A percentile compares a stretch with the other conserved stretches of the same genome.
phyloP scores from a whole-genome alignment of 106 monocot genomes.

The Ottelia alismoides region DNA sequence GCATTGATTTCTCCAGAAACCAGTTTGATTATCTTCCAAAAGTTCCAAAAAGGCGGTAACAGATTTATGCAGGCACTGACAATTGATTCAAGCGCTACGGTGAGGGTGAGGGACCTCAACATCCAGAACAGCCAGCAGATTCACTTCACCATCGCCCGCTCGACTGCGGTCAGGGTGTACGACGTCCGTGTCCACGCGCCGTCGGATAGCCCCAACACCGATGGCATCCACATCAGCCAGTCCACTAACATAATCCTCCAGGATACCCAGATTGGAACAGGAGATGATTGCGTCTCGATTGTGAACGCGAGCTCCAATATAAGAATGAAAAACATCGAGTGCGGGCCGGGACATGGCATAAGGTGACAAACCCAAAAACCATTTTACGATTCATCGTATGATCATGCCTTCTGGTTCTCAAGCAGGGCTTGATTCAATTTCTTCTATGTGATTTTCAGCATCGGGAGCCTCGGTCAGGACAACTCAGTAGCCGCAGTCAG shows the following conservation, averaged over 20 bases:
- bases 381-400: background rate
- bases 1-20: too few relatives aligned
- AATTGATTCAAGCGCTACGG: conserved; percentile 54
- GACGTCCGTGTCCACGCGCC: conserved; percentile 46
- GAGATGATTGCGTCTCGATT: conserved; percentile 95
- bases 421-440: background rate
- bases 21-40: too few relatives aligned
- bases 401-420: background rate
- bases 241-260: conserved; percentile 53
- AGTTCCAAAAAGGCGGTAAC: too few relatives aligned
- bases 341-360: conserved; percentile 99
- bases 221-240: conserved; percentile 78
- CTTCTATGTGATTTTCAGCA: conserved; percentile 25
- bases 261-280: conserved; percentile 65
- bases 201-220: conserved; percentile 81
- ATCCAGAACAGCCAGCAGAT: conserved; percentile 86
- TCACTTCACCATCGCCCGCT: conserved; percentile 49
- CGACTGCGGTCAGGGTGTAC: conserved; percentile 27
- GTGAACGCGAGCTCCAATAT: conserved; percentile 76
- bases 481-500: conserved; percentile 47
- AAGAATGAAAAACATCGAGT: conserved; percentile 85
- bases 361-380: conserved; percentile 30
- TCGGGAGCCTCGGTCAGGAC: conserved; percentile 88
- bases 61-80: conserved; percentile 72
- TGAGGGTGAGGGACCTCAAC: conserved; percentile 48